Conservation (phyloP, 148 eudicot genomes). For the Vaccinium corymbosum region DNA sequence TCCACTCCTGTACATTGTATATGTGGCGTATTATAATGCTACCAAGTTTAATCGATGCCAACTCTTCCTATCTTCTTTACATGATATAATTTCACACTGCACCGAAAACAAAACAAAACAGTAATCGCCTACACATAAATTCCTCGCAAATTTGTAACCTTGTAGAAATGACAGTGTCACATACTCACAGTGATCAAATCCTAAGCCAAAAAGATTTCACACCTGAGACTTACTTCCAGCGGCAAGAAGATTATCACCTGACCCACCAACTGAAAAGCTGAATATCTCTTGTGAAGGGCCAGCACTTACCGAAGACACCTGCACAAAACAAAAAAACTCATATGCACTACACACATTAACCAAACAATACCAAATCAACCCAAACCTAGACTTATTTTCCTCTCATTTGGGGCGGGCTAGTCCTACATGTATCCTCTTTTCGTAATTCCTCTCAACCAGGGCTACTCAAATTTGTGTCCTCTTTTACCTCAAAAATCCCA, state of each 20-base stretch:
- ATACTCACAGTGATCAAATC: neutral
- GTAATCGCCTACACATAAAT: neutral
- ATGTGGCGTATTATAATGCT: neutral
- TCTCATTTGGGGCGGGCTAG: neutral
- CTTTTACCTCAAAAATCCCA: neutral
- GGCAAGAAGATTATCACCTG: conserved; percentile 69
- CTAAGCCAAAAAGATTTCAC: neutral
- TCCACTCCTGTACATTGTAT: neutral
- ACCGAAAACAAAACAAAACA: neutral
- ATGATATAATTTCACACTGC: neutral
- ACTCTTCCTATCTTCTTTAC: neutral
- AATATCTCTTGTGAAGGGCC: conserved; percentile 78
- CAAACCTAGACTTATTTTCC: neutral
- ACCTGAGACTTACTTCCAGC: conserved; percentile 94
- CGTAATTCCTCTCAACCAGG: neutral
- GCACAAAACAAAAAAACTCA: conserved; percentile 14
- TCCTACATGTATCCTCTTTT: neutral
- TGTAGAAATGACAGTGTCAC: neutral
- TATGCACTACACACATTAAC: neutral
- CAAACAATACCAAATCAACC: neutral
- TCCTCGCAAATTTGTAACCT: neutral
- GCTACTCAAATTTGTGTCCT: neutral
- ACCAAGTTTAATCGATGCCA: neutral
- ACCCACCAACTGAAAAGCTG: conserved; percentile 72
- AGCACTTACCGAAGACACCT: conserved; percentile 65